phyloP scores from a whole-genome alignment of 805 yeast species.

The Ogataea henricii region DNA sequence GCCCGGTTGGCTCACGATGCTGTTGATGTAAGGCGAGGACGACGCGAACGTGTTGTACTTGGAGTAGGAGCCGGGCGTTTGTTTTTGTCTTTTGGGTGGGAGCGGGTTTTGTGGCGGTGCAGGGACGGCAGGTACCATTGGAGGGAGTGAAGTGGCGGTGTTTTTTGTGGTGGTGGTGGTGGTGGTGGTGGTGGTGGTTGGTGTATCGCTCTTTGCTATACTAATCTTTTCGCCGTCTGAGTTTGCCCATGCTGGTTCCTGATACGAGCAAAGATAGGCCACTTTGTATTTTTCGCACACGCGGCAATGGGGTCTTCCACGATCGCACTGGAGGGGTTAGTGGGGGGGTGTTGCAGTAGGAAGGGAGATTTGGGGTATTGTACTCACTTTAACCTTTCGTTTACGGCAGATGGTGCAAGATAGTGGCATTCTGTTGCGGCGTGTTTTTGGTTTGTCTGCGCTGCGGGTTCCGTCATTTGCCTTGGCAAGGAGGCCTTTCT shows the following conservation, averaged over 20 bases:
- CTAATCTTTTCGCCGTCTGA: constrained; percentile 17
- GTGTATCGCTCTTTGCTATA: not conserved
- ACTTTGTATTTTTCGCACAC: constrained; percentile 35
- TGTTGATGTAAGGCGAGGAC: constrained; percentile 20
- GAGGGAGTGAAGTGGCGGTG: too few species aligned
- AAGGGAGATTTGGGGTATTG: not conserved
- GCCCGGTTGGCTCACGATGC: constrained; percentile 16
- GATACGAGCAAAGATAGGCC: constrained; percentile 33
- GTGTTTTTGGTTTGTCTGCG: constrained; percentile 25
- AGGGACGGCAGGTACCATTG: too few species aligned
- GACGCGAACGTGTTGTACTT: constrained; percentile 15
- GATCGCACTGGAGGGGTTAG: constrained; percentile 35
- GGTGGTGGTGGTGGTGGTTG: not conserved
- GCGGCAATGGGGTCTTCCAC: constrained; percentile 36
- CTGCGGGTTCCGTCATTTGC: not conserved
- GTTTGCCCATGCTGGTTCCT: constrained; percentile 34
- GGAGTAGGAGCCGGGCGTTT: constrained; percentile 7
- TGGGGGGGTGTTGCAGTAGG: not conserved
- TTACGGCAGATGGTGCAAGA: constrained; percentile 50
- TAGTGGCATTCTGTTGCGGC: constrained; percentile 44
- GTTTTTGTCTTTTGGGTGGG: not conserved
- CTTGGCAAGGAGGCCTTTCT: not conserved
- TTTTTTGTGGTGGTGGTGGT: not conserved
- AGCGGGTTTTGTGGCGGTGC: constrained; percentile 3
- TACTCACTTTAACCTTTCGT: constrained; percentile 45